Evolutionary conservation across 2,329 filamentous ascomycete genomes (phyloP), one percentile per base, ranked within the genome.

Genomic region (Aspergillus viridinutans): DNA sequence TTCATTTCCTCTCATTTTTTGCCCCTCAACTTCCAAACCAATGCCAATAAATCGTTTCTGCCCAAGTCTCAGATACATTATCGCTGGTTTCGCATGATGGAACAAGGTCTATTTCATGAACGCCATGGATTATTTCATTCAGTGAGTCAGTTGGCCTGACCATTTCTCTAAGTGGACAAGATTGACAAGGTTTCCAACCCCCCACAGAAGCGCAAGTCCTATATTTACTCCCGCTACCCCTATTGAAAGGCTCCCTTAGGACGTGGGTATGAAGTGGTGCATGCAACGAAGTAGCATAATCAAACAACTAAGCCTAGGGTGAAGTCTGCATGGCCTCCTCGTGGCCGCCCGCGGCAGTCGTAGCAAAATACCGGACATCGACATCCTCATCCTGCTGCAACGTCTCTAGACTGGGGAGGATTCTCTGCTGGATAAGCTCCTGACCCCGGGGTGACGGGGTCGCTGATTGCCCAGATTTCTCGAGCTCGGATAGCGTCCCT

Each of bases 361-460:
- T 96, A 62, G 94, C 94, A 78, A 96, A 99, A 81, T 93, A 99
- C 75, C 94, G 87, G 70, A 99, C 94, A 78, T 99, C 94, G 66
- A 97, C 93, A 78, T 99, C 94, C 64, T 95, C 90, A 73, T 99
- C 94, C 78, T 93, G 90, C 81, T 97, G 92, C 69, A 99, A 82
- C 81, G 97, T 97, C 80, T 93, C 90, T 67, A 99, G 79, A 72
- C 91, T 93, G 26, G 93, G 92, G 70, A 96, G 78, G 71, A 97
- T 88, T 70, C 90, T 88, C 76, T 90, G 85, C 74, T 91, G 87
- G 70, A 96, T 94, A 64, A 96, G 82, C 68, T 92, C 87, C 67
- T 87, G 84, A 53, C 89, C 89, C 68, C 85, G 84, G 47, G 87
- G 83, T 57, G 90, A 92, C 21, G 90, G 84, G 17, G 64, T 69